Base-by-base conservation (phyloP, 2,329 filamentous ascomycete genomes). In the Diplodia intermedia region DNA sequence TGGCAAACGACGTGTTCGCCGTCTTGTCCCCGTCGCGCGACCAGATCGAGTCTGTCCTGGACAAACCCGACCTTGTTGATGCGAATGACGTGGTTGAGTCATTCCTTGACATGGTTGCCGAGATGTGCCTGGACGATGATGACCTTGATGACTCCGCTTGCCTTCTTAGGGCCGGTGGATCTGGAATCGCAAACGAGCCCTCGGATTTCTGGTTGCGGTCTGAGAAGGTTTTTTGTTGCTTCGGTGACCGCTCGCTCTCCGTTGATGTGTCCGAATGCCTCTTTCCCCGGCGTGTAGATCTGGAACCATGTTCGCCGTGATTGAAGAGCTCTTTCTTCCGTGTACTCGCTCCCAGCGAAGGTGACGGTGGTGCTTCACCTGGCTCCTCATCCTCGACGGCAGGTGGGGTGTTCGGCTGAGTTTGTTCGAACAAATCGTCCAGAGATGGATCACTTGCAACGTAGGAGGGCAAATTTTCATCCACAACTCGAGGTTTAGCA, bases 1-100 rank as follows among this genome's bases (percentile, higher is more conserved):
- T 67, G 5, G 65, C 47, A 20, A 67, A 67, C 3, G 65, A 67
- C 8, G 65, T 67, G 11, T 67, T 53, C 2, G 43, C 55, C 1
- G 65, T 57, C 14, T 11, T 43, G 7, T 66, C 47, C 14, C 65
- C 38, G n/a, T 60, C 26, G 9, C 38, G 7, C 6, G 29, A 57
- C 23, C 61, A 61, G 1, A 61, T 33, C 0, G 65, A 67, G 18
- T 67, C 54, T 15, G 54, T 6, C 2, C 55, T 50, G 36, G 36
- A 38, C 0, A 38, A 38, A 12, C 3, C 11, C 2, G 65, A 66
- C 8, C 20, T 20, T 1, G 53, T 67, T 4, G 65, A 67, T 12
- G 40, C 11, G 7, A 52, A 53, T 1, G 65, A 67, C 5, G 53
- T 60, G 18, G 65, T 43, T 2, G 52, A 65, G 2, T 6, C 31